phyloP scores from a whole-genome alignment of 495 filamentous ascomycete species.

The Penicillium nucicola region DNA sequence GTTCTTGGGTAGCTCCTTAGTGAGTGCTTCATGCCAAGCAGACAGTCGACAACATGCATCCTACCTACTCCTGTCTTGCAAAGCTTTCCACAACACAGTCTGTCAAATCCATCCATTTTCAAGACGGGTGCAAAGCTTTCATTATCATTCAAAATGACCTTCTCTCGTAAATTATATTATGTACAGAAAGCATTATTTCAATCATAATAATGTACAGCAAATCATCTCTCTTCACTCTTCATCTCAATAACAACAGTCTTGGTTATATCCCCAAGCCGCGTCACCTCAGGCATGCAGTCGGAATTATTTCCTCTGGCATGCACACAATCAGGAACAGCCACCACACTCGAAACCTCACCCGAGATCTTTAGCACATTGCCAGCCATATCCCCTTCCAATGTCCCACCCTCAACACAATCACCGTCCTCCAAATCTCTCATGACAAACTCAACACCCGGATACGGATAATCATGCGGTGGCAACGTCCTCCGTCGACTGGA shows the following conservation, averaged over 20 bases:
- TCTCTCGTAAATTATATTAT: too few species aligned
- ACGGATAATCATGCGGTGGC: not conserved
- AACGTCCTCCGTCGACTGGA: not conserved
- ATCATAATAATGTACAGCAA: too few species aligned
- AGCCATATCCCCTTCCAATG: not conserved
- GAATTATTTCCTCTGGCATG: too few species aligned
- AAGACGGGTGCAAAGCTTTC: too few species aligned
- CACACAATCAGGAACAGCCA: not conserved
- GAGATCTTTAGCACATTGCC: not conserved
- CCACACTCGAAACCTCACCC: not conserved
- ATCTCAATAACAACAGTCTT: conserved; percentile 6
- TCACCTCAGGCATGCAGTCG: not conserved
- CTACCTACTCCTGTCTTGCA: too few species aligned
- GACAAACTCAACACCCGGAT: not conserved
- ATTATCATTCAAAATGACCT: too few species aligned
- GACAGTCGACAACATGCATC: too few species aligned
- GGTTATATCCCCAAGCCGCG: not conserved
- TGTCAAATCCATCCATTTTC: too few species aligned
- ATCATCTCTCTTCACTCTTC: not conserved
- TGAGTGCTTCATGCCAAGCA: too few species aligned
- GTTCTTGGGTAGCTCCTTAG: too few species aligned
- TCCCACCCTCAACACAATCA: too few species aligned
- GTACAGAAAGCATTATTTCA: not conserved
- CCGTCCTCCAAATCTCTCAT: not conserved
- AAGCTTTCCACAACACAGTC: too few species aligned